Evolutionary conservation across 768 basidiomycete species (phyloP), one percentile per base, ranked within the genome.

Genomic region (Tulasnella sp.): DNA sequence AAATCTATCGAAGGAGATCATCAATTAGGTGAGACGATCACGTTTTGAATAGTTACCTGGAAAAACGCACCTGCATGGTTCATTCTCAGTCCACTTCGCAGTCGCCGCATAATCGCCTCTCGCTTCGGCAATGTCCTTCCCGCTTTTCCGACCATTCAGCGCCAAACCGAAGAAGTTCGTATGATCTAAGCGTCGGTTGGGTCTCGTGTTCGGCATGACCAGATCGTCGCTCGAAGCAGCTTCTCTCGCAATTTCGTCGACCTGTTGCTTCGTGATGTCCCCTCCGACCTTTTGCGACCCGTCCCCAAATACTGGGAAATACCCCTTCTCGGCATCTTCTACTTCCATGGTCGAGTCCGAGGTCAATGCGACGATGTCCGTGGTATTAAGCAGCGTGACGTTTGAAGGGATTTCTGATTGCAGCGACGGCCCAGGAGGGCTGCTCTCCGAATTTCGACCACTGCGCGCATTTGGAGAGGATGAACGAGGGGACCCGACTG

Each of bases 41-140:
- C 39, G 5, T 42, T 19, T 41, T 9, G 4, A 5, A 11, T 3
- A 6, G 34, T 62, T 5, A 16, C 37, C 59, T 40, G 17, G 41
- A 37, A 17, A 39, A 14, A 74, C 73, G 19, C 17, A 93, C 26
- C 94, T 86, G 80, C 84, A 91, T 0, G 95, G 95, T 62, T 83
- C 80, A 62, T 76, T 77, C 22, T 75, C 74, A 0, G 80, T 78
- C 79, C 79, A 82, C 47, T 74, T 64, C 11, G 67, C 52, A 12
- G 32, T 69, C 29, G 65, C 70, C 14, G 22, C 32, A 42, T 47
- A 34, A 22, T 74, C 73, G 6, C 34, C 69, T 47, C 12, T 29
- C 26, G 63, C 71, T 17, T 77, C 75, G 34, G 37, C 64, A 44
- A 73, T 37, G 22, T 68, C 47, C n/a, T 79, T 77, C 19, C 75